Base-by-base conservation (phyloP, 164 flowering plant species). In the Tetracentron sinense region DNA sequence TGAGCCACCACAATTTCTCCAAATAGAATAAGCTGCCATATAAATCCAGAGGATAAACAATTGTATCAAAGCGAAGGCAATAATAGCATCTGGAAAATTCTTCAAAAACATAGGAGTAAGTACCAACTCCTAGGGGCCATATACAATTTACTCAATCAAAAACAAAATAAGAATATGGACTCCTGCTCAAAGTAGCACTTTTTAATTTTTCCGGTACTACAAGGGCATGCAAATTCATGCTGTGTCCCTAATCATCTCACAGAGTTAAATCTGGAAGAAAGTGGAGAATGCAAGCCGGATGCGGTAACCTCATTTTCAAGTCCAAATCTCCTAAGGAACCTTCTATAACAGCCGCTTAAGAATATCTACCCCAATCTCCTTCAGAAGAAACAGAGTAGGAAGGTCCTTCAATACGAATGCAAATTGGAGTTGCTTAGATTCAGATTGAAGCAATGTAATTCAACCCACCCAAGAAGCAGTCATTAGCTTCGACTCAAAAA, bases 1-100 rank as follows among this genome's bases (percentile, higher is more conserved):
- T 95, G 98, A 61, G 95, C 97, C 66, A 64, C 38, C 33, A 95
- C 91, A 35, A 92, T 95, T 82, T 95, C 99, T 64, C 97, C 96
- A 71, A 95, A 81, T 71, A 95, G 79, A 74, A 81, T 63, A 78
- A 76, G 78, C 99, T 92, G 97, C 74, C 61, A 72, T 14, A 63
- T 38, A 56, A 66, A 56, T 15, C 31, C 31, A 12, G 22, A 27
- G 17, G 52, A 47, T 1, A 19, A 38, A 68, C 54, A 54, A 63
- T 47, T 3, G 6, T 4, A 63, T 20, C 48, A 54, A 3, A 51
- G 16, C 11, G 14, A 38, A 38, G 8, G 44, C 44, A 38, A 38
- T 8, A 38, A 10, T 10, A 38, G 11, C 44, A 38, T 38, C 44
- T 38, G 44, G n/a, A 38, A 38, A 38, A 8, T 38, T 10, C 8